These are phyloP conservation scores for Heritiera littoralis DNA, from an alignment of 345 rosid genomes.

Conservation along the genomic window DNA sequence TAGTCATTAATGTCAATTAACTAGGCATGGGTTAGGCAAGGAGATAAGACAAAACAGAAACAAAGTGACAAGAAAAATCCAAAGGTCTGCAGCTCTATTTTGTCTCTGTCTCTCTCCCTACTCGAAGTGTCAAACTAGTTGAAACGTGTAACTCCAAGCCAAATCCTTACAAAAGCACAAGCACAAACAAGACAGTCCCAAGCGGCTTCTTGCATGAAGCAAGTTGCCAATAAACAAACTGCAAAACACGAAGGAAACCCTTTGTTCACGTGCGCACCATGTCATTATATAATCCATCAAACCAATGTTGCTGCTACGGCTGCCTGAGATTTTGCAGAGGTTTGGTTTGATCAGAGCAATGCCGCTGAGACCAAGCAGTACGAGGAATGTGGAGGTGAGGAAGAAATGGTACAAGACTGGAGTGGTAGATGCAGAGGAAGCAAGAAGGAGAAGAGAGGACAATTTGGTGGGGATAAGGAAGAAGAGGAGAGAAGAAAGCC, in stretches of 20 bases:
- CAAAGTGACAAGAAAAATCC: conserved; percentile 13
- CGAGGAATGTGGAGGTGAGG: conserved; percentile 34
- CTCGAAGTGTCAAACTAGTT: background rate
- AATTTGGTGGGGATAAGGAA: conserved; percentile 80
- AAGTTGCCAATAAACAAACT: conserved; percentile 7
- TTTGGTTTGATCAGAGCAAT: conserved; percentile 24
- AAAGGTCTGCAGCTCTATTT: conserved; percentile 3
- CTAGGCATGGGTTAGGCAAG: background rate
- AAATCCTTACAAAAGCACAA: conserved; percentile 13
- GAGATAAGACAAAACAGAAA: conserved; percentile 15
- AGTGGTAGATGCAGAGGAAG: conserved; percentile 72
- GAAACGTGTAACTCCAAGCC: background rate
- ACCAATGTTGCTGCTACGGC: background rate
- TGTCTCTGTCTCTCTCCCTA: background rate
- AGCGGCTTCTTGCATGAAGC: conserved; percentile 4
- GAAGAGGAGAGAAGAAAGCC: conserved; percentile 67
- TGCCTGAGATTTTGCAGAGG: background rate
- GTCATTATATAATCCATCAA: background rate
- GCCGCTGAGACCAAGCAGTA: conserved; percentile 63
- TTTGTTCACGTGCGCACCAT: background rate
- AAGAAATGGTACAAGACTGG: conserved; percentile 63
- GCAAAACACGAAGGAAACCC: background rate
- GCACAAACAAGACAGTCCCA: conserved; percentile 14
- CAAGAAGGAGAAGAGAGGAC: conserved; percentile 75
- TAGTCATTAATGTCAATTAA: background rate